Evolutionary conservation across 2,329 filamentous ascomycete genomes (phyloP), one percentile per base, ranked within the genome.

Genomic region (Hirsutella minnesotensis): DNA sequence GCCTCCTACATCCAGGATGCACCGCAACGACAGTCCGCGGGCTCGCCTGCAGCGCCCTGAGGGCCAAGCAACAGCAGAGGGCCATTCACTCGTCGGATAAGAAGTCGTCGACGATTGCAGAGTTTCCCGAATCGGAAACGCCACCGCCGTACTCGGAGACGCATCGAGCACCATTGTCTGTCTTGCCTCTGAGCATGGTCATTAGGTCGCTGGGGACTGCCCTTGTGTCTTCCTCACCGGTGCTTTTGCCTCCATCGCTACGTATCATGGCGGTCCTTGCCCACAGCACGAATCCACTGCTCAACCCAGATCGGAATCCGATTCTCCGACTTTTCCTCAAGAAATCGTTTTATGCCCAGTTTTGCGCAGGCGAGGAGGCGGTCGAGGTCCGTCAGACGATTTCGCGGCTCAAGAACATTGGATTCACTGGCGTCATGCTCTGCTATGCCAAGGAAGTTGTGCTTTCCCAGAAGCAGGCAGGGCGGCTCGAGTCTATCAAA

Each of bases 261-360:
- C 70, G 70, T 42, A 60, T 83, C 45, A 82, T 94, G 64, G 74
- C 70, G 7, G 59, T 73, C 19, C 73, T 94, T 51, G 83, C 88
- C 10, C 72, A 86, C 58, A 80, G 83, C 21, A 74, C 74, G 40
- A 80, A 68, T 44, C 66, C 75, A 1, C 43, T 88, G 0, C 69
- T 92, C 44, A 81, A 82, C 59, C 80, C 87, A 4, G 86, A 94
- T 56, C 70, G 66, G 41, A 95, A 94, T 57, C 77, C 77, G 0
- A 38, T 90, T 1, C 70, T 94, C 15, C 74, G 79, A 36, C 75
- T 69, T 46, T 57, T 88, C 35, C 68, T 95, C 40, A 87, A 88
- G 59, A 76, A 80, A 56, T 94, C 86, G 0, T 88, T 95, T 54
- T 95, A 95, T 59, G 79, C 80, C 20, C 89, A 95, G 55, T 95